Base-by-base conservation (phyloP, 768 basidiomycete genomes). In the Auricularia cornea region DNA sequence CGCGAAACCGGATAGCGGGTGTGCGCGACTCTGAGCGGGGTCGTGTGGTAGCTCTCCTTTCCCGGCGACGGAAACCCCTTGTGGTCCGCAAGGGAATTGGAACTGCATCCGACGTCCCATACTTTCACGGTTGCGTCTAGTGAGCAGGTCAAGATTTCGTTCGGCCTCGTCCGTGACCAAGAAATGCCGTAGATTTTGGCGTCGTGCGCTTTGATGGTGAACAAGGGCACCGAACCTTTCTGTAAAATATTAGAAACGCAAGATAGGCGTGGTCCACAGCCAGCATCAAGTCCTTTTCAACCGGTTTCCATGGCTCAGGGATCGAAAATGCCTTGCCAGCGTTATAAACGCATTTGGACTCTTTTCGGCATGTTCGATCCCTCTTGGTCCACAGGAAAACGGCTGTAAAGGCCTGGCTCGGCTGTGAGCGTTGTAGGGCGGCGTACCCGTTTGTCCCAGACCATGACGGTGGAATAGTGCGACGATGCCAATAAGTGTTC, bases 131-230 rank as follows among this genome's bases (percentile, higher is more conserved):
- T 89, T 72, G 89, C 92, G 78, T 98, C 96, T 0, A 98, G 80
- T 0, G 94, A 95, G 71, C 97, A 99, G 1, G 96, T 98, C 10
- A 96, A 86, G 38, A 99, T 81, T 71, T 94, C 89, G 68, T 88
- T 81, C n/a, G 80, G 76, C 48, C 79, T 75, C 20, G 81, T 77
- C 60, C 92, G 87, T 6, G 92, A 88, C 95, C 96, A 99, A 74
- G 98, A 96, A 61, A 99, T 94, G 2, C 97, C 97, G 66, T 99
- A 98, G 54, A 98, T 97, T 74, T 94, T 94, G 35, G 92, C 85
- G n/a, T 77, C 79, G 70, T 98, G 95, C 0, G 92, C 95, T 31
- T 80, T 78, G 63, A 98, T 88, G 4, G 81, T 81, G 12, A 84
- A 80, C 4, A 91, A 76, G 2, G 92, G 92, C 8, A 94, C 80